Evolutionary conservation across 1,139 yeast species (phyloP).

Genomic region (Kazachstania sp.): DNA sequence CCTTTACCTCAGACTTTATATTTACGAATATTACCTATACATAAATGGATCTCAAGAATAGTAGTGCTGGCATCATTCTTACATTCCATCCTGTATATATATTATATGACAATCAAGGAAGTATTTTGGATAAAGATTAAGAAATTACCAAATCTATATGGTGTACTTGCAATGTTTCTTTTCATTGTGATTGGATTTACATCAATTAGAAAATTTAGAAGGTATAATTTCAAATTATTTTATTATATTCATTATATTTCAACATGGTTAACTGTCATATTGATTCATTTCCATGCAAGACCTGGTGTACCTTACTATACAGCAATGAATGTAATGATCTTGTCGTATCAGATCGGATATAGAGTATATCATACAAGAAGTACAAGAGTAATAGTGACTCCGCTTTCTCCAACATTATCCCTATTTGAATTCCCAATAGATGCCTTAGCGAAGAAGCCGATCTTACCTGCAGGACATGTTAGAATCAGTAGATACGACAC

Average conservation of each 20-base stretch:
- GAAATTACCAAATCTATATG: constrained; percentile 47
- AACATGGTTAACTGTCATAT: constrained; percentile 53
- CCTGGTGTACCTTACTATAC: constrained; percentile 57
- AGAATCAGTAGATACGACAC: constrained; percentile 36
- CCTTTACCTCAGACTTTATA: constrained; percentile 49
- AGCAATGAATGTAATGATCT: constrained; percentile 38
- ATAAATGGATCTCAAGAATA: constrained; percentile 74
- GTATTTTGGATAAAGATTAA: constrained; percentile 35
- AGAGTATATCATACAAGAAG: constrained; percentile 34
- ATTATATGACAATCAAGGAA: constrained; percentile 48
- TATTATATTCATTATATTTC: constrained; percentile 59
- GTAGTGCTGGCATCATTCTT: constrained; percentile 43
- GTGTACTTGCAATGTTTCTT: constrained; percentile 44
- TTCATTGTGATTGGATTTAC: constrained; percentile 42
- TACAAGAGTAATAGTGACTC: constrained; percentile 35
- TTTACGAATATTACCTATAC: constrained; percentile 48
- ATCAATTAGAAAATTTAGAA: constrained; percentile 51
- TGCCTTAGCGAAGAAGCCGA: constrained; percentile 22
- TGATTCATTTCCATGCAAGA: constrained; percentile 66
- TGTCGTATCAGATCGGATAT: constrained; percentile 38
- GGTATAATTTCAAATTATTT: constrained; percentile 47
- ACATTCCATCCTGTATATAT: constrained; percentile 41
- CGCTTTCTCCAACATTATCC: constrained; percentile 39
- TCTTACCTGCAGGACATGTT: constrained; percentile 48
- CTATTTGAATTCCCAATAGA: constrained; percentile 38